Conservation (phyloP, 2,329 filamentous ascomycete species). For the Clonostachys sp. region DNA sequence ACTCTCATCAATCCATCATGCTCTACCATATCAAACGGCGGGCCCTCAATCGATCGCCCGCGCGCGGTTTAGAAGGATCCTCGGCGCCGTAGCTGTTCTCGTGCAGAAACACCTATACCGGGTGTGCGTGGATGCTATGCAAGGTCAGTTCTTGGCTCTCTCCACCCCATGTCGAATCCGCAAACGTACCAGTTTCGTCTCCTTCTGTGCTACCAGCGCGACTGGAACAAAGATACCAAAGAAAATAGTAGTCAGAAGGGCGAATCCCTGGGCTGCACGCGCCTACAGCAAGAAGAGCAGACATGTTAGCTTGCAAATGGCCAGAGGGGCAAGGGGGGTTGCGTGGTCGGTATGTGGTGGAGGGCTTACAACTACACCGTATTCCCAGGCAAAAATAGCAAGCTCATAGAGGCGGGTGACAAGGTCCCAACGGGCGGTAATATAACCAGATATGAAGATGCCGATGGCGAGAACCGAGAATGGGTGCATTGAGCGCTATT, state of each 20-base stretch:
- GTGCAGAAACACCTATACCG: conserved; percentile 80
- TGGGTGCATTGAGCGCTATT: conserved; percentile 76
- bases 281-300: conserved; percentile 43
- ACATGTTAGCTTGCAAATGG: background rate
- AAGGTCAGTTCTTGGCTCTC: background rate
- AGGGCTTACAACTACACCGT: conserved; percentile 84
- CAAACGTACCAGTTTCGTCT: conserved; percentile 69
- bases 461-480: conserved; percentile 93
- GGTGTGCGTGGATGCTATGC: conserved; percentile 75
- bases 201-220: conserved; percentile 73
- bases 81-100: conserved; percentile 89
- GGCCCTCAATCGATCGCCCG: conserved; percentile 1
- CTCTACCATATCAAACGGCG: conserved; percentile 54
- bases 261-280: conserved; percentile 81
- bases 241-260: conserved; percentile 78
- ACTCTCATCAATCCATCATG: conserved; percentile 92
- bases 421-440: conserved; percentile 97
- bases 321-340: background rate
- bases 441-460: conserved; percentile 99
- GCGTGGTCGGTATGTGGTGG: background rate
- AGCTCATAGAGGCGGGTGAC: conserved; percentile 96
- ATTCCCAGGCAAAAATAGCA: conserved; percentile 94
- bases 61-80: conserved; percentile 75
- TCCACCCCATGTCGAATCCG: background rate
- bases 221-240: conserved; percentile 80